Evolutionary conservation across 1,284 basidiomycete genomes (phyloP).

Genomic region (Fistulinella cinereoalba): DNA sequence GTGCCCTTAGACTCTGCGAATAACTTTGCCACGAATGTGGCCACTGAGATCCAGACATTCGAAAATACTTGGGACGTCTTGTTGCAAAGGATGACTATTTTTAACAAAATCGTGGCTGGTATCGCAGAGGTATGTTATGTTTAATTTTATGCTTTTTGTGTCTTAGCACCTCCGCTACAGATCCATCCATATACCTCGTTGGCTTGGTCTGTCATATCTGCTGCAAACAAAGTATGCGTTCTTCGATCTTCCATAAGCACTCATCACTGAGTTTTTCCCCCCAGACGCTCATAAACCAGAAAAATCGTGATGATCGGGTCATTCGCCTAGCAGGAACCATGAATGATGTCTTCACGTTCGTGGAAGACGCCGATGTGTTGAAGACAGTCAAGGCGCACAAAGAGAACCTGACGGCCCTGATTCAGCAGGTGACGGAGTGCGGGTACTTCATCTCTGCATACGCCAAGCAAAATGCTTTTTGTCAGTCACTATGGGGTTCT

Average conservation of each 20-base stretch:
- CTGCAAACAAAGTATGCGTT: slow-evolving; percentile 1
- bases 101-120: not conserved
- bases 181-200: slow-evolving; percentile 6
- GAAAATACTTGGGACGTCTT: too few species aligned
- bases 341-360: slow-evolving; percentile 1
- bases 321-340: not conserved
- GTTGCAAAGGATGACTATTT: too few species aligned
- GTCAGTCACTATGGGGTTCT: not conserved
- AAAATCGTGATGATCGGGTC: not conserved
- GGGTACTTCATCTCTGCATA: slow-evolving; percentile 3
- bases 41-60: too few species aligned
- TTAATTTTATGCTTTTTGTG: not conserved
- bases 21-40: too few species aligned
- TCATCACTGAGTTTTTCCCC: too few species aligned
- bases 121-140: slow-evolving; percentile 1
- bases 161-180: not conserved
- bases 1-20: too few species aligned
- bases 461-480: slow-evolving; percentile 1
- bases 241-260: not conserved
- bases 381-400: not conserved
- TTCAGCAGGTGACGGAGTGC: slow-evolving; percentile 5
- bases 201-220: slow-evolving; percentile 4
- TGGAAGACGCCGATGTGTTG: not conserved
- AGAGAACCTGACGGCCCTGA: not conserved
- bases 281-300: slow-evolving; percentile 1